Percentiles rank a stretch among this genome's conserved stretches.
Conservation (phyloP, 1,284 basidiomycete genomes). For the Tremellales sp. region DNA sequence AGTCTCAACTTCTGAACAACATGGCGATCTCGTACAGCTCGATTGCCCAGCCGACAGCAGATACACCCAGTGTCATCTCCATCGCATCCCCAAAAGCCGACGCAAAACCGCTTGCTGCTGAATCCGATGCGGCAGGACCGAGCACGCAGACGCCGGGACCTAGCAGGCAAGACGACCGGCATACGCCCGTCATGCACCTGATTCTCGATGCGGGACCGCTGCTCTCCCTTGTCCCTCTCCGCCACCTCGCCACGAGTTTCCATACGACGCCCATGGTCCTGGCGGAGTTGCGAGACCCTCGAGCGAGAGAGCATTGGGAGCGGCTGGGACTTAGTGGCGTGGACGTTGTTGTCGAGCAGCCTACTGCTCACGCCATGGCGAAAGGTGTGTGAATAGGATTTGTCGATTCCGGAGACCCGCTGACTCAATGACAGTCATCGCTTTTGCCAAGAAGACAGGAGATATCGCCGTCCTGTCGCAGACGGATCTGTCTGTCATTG, state of each 20-base stretch:
- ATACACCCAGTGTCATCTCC: slow-evolving; percentile 15
- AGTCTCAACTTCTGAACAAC: too few species aligned
- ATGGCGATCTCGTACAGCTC: slow-evolving; percentile 36
- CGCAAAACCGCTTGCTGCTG: background rate
- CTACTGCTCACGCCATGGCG: slow-evolving; percentile 67
- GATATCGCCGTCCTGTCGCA: slow-evolving; percentile 90
- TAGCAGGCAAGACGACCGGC: background rate
- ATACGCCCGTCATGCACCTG: slow-evolving; percentile 60
- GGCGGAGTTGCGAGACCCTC: slow-evolving; percentile 79
- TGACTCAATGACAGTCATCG: slow-evolving; percentile 60
- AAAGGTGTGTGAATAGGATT: slow-evolving; percentile 59
- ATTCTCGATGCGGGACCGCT: slow-evolving; percentile 90
- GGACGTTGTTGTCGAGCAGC: slow-evolving; percentile 66
- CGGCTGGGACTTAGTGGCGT: slow-evolving; percentile 61
- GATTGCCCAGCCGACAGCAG: slow-evolving; percentile 18
- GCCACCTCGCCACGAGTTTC: slow-evolving; percentile 75
- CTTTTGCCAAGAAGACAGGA: slow-evolving; percentile 92
- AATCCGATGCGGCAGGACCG: background rate
- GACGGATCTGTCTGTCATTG: slow-evolving; percentile 87
- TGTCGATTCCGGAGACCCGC: background rate
- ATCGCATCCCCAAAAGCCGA: slow-evolving; percentile 8
- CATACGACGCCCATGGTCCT: slow-evolving; percentile 85
- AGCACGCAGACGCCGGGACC: background rate
- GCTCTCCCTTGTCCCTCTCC: slow-evolving; percentile 75
- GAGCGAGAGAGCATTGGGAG: slow-evolving; percentile 79